Percentiles rank a stretch among this genome's conserved stretches.
These are phyloP conservation scores for Piromyces finnis DNA, from an alignment of 192 early-diverging fungal species.

Conservation along the genomic window DNA sequence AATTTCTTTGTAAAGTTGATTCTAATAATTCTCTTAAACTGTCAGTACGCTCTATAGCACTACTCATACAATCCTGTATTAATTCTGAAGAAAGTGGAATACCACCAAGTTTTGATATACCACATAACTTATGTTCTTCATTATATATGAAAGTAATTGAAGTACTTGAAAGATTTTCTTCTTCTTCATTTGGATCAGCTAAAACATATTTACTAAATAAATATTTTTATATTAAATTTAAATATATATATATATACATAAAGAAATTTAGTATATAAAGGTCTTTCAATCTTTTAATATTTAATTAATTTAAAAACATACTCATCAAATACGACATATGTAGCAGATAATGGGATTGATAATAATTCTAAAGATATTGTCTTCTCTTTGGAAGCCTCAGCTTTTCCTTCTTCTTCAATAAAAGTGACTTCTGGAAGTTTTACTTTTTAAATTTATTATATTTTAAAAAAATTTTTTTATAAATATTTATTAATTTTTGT, in stretches of 20 bases:
- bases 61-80: constrained; percentile 19
- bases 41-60: constrained; percentile 19
- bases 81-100: constrained; percentile 12
- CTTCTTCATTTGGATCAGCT: constrained; percentile 54
- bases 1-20: no score
- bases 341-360: constrained; percentile 27
- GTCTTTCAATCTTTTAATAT: no score
- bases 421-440: constrained; percentile 49
- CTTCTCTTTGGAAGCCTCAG: constrained; percentile 35
- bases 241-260: no score
- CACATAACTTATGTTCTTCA: constrained; percentile 25
- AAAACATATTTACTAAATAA: constrained; percentile 4
- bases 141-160: constrained; percentile 37
- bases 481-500: no score
- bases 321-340: constrained; percentile 48
- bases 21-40: no score
- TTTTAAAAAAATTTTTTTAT: no score
- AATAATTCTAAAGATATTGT: constrained; percentile 22
- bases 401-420: constrained; percentile 30
- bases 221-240: no score
- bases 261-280: no score
- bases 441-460: constrained; percentile 20
- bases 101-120: constrained; percentile 39
- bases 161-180: constrained; percentile 37
- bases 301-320: no score